A percentile compares a stretch with the other conserved stretches of the same genome.
phyloP scores from a whole-genome alignment of 176 grass and related monocot species.

The Microstegium vimineum region DNA sequence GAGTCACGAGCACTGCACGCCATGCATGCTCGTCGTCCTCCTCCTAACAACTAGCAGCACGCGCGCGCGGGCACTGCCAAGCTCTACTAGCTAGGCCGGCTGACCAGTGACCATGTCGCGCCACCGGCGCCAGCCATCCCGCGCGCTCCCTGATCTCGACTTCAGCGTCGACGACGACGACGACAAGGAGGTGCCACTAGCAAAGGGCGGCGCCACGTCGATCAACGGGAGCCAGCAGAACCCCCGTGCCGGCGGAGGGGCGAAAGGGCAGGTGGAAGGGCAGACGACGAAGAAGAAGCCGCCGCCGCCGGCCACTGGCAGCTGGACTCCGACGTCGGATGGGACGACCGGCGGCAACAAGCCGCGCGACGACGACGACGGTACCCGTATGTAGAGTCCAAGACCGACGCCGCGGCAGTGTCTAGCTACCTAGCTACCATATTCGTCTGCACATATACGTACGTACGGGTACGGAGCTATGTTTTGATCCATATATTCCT shows the following conservation, averaged over 20 bases:
- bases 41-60: too few relatives aligned
- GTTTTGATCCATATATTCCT: neutral
- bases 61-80: too few relatives aligned
- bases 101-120: slow-evolving; percentile 44
- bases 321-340: neutral
- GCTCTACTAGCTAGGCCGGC: neutral
- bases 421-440: too few relatives aligned
- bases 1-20: too few relatives aligned
- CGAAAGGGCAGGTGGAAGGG: slow-evolving; percentile 24
- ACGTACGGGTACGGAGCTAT: neutral
- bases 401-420: neutral
- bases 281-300: slow-evolving; percentile 7
- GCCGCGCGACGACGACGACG: neutral
- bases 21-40: too few relatives aligned
- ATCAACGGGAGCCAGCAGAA: neutral
- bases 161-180: slow-evolving; percentile 17
- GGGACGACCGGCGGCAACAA: neutral
- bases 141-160: slow-evolving; percentile 35
- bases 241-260: neutral
- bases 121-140: slow-evolving; percentile 44
- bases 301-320: neutral
- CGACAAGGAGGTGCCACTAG: neutral
- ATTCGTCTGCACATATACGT: neutral
- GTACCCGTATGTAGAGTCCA: neutral
- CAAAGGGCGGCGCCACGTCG: neutral